Evolutionary conservation across 176 grass and related monocot genomes (phyloP).

Genomic region (Paspalum vaginatum): DNA sequence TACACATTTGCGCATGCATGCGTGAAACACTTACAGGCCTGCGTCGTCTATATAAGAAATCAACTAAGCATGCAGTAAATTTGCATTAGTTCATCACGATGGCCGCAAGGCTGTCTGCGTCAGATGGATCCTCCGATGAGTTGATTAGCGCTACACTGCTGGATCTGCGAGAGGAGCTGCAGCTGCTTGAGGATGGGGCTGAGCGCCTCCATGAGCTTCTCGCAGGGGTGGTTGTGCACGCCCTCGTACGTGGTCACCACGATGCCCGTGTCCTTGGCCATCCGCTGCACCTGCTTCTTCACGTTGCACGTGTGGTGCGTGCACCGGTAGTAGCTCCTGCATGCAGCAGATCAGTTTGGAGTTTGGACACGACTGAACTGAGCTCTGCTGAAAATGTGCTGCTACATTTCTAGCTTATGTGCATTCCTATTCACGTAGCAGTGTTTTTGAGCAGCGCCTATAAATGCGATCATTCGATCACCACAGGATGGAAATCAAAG

Average conservation of each 20-base stretch:
- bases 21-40: background rate
- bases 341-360: no score
- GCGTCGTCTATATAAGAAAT: background rate
- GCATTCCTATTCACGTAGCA: no score
- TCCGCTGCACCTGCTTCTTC: slow-evolving; percentile 75
- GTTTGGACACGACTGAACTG: no score
- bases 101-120: background rate
- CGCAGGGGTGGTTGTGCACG: slow-evolving; percentile 66
- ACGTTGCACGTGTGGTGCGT: slow-evolving; percentile 62
- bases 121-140: background rate
- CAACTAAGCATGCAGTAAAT: background rate
- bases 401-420: no score
- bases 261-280: slow-evolving; percentile 56
- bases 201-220: slow-evolving; percentile 68
- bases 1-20: background rate
- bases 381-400: no score
- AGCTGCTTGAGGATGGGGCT: slow-evolving; percentile 59
- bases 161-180: slow-evolving; percentile 56
- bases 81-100: background rate
- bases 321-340: slow-evolving; percentile 74
- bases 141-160: background rate
- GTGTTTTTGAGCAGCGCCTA: no score
- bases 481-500: background rate
- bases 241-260: slow-evolving; percentile 76
- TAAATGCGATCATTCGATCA: no score